Evolutionary conservation across 1,284 basidiomycete genomes (phyloP).

Genomic region (Leccinum griseonigrum): DNA sequence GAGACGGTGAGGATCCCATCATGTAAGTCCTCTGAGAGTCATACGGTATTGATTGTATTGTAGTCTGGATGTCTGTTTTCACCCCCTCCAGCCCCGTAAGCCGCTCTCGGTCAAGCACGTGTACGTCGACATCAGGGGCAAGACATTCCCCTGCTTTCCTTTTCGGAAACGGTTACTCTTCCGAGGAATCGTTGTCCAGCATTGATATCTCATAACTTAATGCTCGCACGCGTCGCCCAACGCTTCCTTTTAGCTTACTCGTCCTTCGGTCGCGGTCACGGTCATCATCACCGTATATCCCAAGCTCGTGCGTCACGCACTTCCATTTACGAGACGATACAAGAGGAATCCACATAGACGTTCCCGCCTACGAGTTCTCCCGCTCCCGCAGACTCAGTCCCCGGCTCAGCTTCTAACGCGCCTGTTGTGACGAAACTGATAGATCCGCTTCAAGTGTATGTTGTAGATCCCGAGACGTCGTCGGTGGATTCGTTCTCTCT

Average conservation of each 20-base stretch:
- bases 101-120: slow-evolving; percentile 66
- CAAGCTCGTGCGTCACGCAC: slow-evolving; percentile 58
- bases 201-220: slow-evolving; percentile 67
- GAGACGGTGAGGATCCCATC: slow-evolving; percentile 61
- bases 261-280: slow-evolving; percentile 61
- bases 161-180: slow-evolving; percentile 65
- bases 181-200: slow-evolving; percentile 69
- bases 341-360: slow-evolving; percentile 58
- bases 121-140: slow-evolving; percentile 54
- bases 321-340: slow-evolving; percentile 75
- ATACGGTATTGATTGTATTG: slow-evolving; percentile 6
- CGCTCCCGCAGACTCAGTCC: neutral
- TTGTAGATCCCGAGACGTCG: slow-evolving; percentile 56
- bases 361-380: slow-evolving; percentile 33
- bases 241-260: slow-evolving; percentile 35
- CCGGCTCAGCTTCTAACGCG: slow-evolving; percentile 10
- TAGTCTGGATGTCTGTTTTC: slow-evolving; percentile 55
- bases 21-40: slow-evolving; percentile 40
- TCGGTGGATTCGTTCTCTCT: slow-evolving; percentile 45
- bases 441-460: slow-evolving; percentile 43
- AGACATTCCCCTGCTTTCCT: slow-evolving; percentile 70
- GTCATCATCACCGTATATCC: slow-evolving; percentile 68
- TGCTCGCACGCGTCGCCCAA: slow-evolving; percentile 34
- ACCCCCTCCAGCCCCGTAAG: slow-evolving; percentile 49
- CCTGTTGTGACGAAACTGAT: slow-evolving; percentile 30